Base-by-base conservation (phyloP, 148 eudicot genomes). In the Vaccinium vitisidaea region DNA sequence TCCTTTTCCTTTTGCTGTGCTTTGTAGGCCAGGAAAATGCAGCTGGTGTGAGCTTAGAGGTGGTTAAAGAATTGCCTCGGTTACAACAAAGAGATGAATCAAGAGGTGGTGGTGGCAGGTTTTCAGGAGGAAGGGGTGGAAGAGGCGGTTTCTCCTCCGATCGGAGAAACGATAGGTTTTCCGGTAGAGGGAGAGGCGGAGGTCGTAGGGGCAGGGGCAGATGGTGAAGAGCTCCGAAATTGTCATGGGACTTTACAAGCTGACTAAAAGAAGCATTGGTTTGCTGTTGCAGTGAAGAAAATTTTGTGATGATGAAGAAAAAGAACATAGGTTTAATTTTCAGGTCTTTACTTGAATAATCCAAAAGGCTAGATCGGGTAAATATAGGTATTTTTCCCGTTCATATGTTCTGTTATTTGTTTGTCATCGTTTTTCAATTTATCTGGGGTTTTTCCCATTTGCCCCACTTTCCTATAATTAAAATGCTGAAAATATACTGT, bases 1-100 rank as follows among this genome's bases (percentile, higher is more conserved):
- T 25, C 63, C 63, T 70, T 80, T n/a, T 52, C 71, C 10, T 15
- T 23, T 59, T 18, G 50, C 9, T 75, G 76, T 79, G 80, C 58
- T 83, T 23, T 58, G 70, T 90, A 96, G 98, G 94, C 53, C 90
- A 89, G 81, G 88, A 91, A 75, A 96, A 88, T 90, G 96, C 96
- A 15, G 90, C 91, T 49, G 90, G 90, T 82, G 93, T 93, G 85
- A 96, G 91, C 81, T 79, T 96, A 79, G 92, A 90, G 85, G 97
- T 94, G 59, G 92, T 96, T 77, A 89, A 89, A 86, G 73, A 82
- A 78, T 81, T 96, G 87, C 99, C 98, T 48, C 85, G 50, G 19
- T 84, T 96, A 87, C 95, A 94, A 88, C 94, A 92, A 83, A 92
- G 87, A 84, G 99, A 93, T 0, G 67, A 83, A 43, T 77, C 94